phyloP scores from a whole-genome alignment of 1,284 basidiomycete genomes.

The Moesziomyces globuligerus region DNA sequence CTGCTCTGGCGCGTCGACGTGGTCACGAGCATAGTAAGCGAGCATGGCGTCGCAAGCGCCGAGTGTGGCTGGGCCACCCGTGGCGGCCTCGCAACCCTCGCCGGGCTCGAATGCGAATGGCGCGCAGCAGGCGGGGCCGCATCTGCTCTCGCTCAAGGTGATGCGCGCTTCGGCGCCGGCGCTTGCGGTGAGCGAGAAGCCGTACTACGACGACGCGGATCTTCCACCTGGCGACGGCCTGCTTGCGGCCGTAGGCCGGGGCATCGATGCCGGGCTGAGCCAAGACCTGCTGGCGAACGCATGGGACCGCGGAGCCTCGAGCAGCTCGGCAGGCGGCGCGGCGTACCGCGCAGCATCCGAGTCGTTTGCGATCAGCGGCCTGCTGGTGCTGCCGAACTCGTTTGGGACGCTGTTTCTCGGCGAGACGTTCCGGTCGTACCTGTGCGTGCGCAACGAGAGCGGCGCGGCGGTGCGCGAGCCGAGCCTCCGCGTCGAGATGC shows the following conservation, averaged over 20 bases:
- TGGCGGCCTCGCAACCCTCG: not conserved
- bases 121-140: conserved; percentile 24
- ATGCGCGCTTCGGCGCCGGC: conserved; percentile 53
- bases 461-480: conserved; percentile 35
- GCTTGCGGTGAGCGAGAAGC: conserved; percentile 32
- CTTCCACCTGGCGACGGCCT: not conserved
- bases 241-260: conserved; percentile 7
- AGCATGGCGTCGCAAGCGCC: not conserved
- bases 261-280: conserved; percentile 2
- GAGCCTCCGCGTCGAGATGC: conserved; percentile 60
- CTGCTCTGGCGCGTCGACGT: no score
- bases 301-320: not conserved
- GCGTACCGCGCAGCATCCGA: conserved; percentile 1
- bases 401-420: conserved; percentile 60
- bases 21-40: no score
- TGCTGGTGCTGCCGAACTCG: conserved; percentile 42
- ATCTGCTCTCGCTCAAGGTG: conserved; percentile 57
- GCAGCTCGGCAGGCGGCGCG: no score
- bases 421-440: conserved; percentile 62
- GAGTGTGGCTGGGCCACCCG: no score
- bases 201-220: conserved; percentile 30
- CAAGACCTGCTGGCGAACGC: conserved; percentile 19
- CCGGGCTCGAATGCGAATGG: not conserved
- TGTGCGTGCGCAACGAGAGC: conserved; percentile 63
- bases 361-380: conserved; percentile 18